Conservation (phyloP, 768 basidiomycete genomes). For the Paxillus ammoniavirescens region DNA sequence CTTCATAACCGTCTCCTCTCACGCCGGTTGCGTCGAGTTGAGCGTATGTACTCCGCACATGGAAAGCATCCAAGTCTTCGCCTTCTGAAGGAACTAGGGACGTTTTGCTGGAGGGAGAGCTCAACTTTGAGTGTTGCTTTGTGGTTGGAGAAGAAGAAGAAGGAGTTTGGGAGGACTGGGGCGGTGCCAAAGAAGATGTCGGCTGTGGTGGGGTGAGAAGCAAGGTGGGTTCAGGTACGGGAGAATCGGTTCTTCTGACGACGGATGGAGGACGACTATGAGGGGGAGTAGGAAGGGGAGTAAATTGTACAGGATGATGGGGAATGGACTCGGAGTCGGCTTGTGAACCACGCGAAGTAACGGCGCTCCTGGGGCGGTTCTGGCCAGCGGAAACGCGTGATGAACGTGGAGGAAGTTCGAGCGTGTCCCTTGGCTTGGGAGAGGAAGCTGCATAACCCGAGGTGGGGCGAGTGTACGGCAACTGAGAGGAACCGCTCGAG, state of each 20-base stretch:
- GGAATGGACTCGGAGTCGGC: slow-evolving; percentile 11
- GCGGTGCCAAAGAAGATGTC: slow-evolving; percentile 18
- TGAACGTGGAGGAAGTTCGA: slow-evolving; percentile 27
- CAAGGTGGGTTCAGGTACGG: slow-evolving; percentile 19
- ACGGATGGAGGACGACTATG: slow-evolving; percentile 28
- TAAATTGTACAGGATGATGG: slow-evolving; percentile 15
- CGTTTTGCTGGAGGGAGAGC: slow-evolving; percentile 46
- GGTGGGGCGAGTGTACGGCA: slow-evolving; percentile 15
- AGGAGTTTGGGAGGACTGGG: slow-evolving; percentile 40
- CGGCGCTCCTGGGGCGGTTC: slow-evolving; percentile 21
- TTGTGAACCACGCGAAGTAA: slow-evolving; percentile 29
- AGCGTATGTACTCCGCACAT: slow-evolving; percentile 86
- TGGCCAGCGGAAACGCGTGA: slow-evolving; percentile 19
- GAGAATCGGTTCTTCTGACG: slow-evolving; percentile 23
- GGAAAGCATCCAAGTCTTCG: slow-evolving; percentile 79
- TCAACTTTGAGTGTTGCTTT: slow-evolving; percentile 28
- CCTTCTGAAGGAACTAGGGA: slow-evolving; percentile 73
- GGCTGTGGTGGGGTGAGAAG: slow-evolving; percentile 17
- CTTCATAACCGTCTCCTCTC: slow-evolving; percentile 90
- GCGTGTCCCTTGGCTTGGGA: slow-evolving; percentile 11
- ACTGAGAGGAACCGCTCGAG: slow-evolving; percentile 27
- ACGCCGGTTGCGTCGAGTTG: slow-evolving; percentile 89
- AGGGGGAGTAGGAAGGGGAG: slow-evolving; percentile 26
- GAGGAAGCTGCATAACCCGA: slow-evolving; percentile 18
- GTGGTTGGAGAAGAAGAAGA: slow-evolving; percentile 24